phyloP scores from a whole-genome alignment of 75 land plant species.

The Larix kaempferi region DNA sequence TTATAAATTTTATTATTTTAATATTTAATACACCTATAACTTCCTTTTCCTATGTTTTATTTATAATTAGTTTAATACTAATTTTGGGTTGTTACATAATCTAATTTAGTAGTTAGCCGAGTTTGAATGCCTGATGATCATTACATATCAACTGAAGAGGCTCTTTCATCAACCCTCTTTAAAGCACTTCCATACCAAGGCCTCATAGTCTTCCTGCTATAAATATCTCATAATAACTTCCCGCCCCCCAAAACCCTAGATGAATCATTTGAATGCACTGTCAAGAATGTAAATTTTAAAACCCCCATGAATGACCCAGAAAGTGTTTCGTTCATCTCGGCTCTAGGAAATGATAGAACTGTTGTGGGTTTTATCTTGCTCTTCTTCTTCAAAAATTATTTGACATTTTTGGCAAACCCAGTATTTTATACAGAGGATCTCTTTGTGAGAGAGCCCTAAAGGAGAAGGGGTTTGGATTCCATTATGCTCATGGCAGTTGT shows the following conservation, averaged over 20 bases:
- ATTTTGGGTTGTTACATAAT: no score
- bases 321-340: slow-evolving; percentile 21
- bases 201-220: slow-evolving; percentile 64
- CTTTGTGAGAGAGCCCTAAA: slow-evolving; percentile 78
- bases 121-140: slow-evolving; percentile 76
- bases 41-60: no score
- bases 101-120: slow-evolving; percentile 85
- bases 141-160: slow-evolving; percentile 64
- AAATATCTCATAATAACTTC: slow-evolving; percentile 28
- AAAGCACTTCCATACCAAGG: slow-evolving; percentile 42
- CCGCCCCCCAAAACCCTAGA: neutral
- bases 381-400: slow-evolving; percentile 94
- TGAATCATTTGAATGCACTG: slow-evolving; percentile 17
- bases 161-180: slow-evolving; percentile 44
- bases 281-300: slow-evolving; percentile 21
- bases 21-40: no score
- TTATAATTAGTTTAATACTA: no score
- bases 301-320: slow-evolving; percentile 45
- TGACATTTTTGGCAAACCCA: slow-evolving; percentile 74
- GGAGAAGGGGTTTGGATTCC: slow-evolving; percentile 74
- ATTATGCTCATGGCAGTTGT: slow-evolving; percentile 76
- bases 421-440: slow-evolving; percentile 91
- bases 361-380: slow-evolving; percentile 78
- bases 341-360: neutral
- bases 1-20: no score